Conservation (phyloP, 2,329 filamentous ascomycete genomes). For the Ascosphaera apis region DNA sequence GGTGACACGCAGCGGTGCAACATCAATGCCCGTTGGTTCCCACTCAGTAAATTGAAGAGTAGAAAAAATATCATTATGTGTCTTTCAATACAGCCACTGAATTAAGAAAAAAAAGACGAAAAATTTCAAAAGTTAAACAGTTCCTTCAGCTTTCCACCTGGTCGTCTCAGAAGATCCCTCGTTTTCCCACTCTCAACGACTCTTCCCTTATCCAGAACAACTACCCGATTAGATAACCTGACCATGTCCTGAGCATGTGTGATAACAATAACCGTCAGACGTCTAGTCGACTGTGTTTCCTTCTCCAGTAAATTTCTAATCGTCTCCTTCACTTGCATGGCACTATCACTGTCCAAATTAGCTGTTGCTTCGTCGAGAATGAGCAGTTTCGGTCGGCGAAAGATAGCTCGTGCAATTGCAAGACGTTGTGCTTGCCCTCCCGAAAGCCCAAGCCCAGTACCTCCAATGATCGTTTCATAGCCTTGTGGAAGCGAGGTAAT, state of each 20-base stretch:
- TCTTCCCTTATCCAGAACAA: slow-evolving; percentile 46
- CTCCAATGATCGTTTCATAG: slow-evolving; percentile 52
- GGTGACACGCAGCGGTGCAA: too few species aligned
- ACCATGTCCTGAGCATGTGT: slow-evolving; percentile 79
- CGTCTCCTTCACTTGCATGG: slow-evolving; percentile 39
- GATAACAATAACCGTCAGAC: slow-evolving; percentile 52
- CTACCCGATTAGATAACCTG: slow-evolving; percentile 47
- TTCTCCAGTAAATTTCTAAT: slow-evolving; percentile 30
- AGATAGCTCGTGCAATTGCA: slow-evolving; percentile 57
- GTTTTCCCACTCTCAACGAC: slow-evolving; percentile 48
- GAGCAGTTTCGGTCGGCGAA: slow-evolving; percentile 46
- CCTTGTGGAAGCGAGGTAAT: slow-evolving; percentile 45
- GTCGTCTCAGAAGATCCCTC: slow-evolving; percentile 28
- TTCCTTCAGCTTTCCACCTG: slow-evolving; percentile 25
- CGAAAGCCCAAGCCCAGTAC: slow-evolving; percentile 49
- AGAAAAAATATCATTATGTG: background rate
- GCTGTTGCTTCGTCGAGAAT: slow-evolving; percentile 76
- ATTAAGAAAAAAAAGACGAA: background rate
- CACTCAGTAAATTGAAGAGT: background rate
- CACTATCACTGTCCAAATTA: slow-evolving; percentile 48
- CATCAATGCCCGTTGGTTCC: slow-evolving; percentile 8
- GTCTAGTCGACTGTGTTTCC: slow-evolving; percentile 5
- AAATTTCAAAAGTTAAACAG: slow-evolving; percentile 9
- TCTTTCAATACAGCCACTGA: background rate
- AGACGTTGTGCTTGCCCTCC: slow-evolving; percentile 69